Conservation (phyloP, 2,329 filamentous ascomycete species). For the Aspergillus aculeatinus region DNA sequence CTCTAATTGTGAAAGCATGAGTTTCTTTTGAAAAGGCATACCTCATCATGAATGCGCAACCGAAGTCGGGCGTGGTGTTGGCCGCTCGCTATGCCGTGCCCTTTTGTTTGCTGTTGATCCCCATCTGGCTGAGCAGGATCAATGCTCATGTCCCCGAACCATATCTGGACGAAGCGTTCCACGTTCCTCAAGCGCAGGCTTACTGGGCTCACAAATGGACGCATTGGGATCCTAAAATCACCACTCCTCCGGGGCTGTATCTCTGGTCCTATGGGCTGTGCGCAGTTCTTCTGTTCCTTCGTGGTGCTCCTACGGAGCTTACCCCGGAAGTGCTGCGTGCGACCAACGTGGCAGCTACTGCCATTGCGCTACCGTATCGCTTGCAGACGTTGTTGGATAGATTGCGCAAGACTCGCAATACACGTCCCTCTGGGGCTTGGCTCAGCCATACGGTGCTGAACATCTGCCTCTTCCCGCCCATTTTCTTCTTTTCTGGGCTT, state of each 20-base stretch:
- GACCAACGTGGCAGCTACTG: constrained; percentile 39
- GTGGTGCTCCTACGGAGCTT: constrained; percentile 33
- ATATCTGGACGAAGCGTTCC: constrained; percentile 57
- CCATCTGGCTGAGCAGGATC: constrained; percentile 47
- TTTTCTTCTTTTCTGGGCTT: constrained; percentile 94
- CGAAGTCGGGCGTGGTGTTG: constrained; percentile 34
- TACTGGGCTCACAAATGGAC: constrained; percentile 75
- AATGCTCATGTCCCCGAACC: constrained; percentile 54
- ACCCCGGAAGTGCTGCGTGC: constrained; percentile 36
- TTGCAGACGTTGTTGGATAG: constrained; percentile 56
- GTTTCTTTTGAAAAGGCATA: not conserved
- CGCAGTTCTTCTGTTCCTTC: constrained; percentile 23
- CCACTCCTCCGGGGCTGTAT: constrained; percentile 86
- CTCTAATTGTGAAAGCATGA: not conserved
- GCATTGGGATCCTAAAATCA: constrained; percentile 95
- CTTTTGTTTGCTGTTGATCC: constrained; percentile 36
- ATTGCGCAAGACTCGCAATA: constrained; percentile 37
- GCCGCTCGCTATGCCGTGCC: constrained; percentile 39
- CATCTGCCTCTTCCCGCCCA: constrained; percentile 76
- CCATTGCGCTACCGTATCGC: constrained; percentile 45
- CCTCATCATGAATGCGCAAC: constrained; percentile 31
- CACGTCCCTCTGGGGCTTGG: constrained; percentile 31
- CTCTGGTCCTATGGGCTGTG: constrained; percentile 51
- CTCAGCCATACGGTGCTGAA: constrained; percentile 62
- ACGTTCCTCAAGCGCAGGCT: constrained; percentile 84